Evolutionary conservation across 1,284 basidiomycete species (phyloP).

Genomic region (Tylopilus orsonianus): DNA sequence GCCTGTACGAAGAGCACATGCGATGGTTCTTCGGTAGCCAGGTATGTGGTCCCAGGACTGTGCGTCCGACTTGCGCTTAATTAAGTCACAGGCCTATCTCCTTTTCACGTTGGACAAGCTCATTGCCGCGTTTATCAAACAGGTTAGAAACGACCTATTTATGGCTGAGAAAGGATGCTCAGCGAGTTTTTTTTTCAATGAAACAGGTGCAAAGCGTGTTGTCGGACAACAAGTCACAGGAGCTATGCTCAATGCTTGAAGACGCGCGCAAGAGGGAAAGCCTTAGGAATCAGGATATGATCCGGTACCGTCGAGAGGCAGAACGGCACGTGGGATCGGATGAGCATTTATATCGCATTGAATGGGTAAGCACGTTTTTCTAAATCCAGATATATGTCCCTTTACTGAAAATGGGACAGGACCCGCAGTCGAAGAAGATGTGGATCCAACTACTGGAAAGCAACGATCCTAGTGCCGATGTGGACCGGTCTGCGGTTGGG

Average conservation of each 20-base stretch:
- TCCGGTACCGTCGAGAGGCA: conserved; percentile 88
- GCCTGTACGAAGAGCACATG: conserved; percentile 92
- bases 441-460: conserved; percentile 76
- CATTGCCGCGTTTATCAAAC: conserved; percentile 85
- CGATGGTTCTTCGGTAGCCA: conserved; percentile 96
- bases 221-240: conserved; percentile 70
- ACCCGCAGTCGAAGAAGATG: conserved; percentile 60
- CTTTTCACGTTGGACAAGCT: conserved; percentile 93
- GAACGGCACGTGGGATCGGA: conserved; percentile 85
- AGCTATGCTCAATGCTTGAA: conserved; percentile 65
- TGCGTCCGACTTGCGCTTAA: conserved; percentile 13
- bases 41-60: conserved; percentile 47
- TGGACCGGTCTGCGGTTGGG: conserved; percentile 42
- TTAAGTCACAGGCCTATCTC: conserved; percentile 65
- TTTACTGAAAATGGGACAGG: conserved; percentile 43
- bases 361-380: conserved; percentile 66
- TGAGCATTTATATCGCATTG: conserved; percentile 88
- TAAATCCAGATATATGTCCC: conserved; percentile 14
- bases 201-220: conserved; percentile 82
- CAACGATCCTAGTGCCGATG: conserved; percentile 76
- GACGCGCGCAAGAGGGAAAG: conserved; percentile 49
- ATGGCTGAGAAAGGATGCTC: conserved; percentile 4
- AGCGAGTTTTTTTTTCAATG: conserved; percentile 16
- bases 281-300: conserved; percentile 73
- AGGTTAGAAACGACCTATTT: conserved; percentile 45